A percentile compares a stretch with the other conserved stretches of the same genome.
Conservation (phyloP, 768 basidiomycete species). For the Cubamyces sp. region DNA sequence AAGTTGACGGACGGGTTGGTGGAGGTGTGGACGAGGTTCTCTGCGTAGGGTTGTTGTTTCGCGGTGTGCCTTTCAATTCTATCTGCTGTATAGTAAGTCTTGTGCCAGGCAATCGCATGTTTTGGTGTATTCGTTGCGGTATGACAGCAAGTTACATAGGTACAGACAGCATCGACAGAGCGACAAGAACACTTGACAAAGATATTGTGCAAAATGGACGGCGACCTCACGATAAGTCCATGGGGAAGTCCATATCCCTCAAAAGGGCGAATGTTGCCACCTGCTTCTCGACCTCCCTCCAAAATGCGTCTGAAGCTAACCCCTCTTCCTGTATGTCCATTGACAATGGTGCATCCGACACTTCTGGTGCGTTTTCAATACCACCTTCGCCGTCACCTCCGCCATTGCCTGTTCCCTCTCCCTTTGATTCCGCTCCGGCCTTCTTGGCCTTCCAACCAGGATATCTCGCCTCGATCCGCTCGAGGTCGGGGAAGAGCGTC, state of each 20-base stretch:
- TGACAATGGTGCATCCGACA: not conserved
- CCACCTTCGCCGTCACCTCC: not conserved
- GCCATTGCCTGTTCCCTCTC: not conserved
- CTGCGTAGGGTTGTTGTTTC: slow-evolving; percentile 27
- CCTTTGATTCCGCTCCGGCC: not conserved
- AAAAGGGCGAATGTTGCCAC: slow-evolving; percentile 5
- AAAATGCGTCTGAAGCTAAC: not conserved
- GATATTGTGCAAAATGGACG: too few relatives aligned
- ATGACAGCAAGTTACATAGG: too few relatives aligned
- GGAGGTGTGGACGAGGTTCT: slow-evolving; percentile 49
- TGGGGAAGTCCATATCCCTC: slow-evolving; percentile 7
- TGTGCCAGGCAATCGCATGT: too few relatives aligned
- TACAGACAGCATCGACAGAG: too few relatives aligned
- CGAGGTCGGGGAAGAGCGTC: slow-evolving; percentile 11
- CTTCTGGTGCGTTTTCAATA: not conserved
- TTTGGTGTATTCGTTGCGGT: too few relatives aligned
- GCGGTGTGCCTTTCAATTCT: too few relatives aligned
- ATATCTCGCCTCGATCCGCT: not conserved
- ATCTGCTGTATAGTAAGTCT: too few relatives aligned
- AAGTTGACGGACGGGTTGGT: slow-evolving; percentile 62
- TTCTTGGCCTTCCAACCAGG: not conserved
- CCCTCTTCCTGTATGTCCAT: not conserved
- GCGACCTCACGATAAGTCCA: not conserved
- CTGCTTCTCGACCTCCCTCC: slow-evolving; percentile 15
- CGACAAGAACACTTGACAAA: too few relatives aligned